These are phyloP conservation scores for Capsella bursapastoris DNA, from an alignment of 345 rosid genomes.

Conservation along the genomic window DNA sequence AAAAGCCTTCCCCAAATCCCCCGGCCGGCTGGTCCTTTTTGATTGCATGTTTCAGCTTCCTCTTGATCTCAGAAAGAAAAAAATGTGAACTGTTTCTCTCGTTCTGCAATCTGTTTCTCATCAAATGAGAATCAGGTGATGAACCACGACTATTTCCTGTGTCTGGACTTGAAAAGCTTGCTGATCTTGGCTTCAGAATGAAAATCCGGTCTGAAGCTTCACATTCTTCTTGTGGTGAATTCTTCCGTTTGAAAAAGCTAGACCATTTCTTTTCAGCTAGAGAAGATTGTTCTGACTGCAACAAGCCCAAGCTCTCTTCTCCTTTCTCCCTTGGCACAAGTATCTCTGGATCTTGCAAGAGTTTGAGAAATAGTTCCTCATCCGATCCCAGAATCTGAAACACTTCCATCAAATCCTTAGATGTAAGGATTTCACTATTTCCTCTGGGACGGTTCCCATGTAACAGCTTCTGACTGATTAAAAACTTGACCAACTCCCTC, in stretches of 20 bases:
- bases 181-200: conserved; percentile 77
- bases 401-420: conserved; percentile 80
- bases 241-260: conserved; percentile 70
- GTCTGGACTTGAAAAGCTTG: conserved; percentile 49
- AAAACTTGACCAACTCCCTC: conserved; percentile 69
- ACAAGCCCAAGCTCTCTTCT: conserved; percentile 14
- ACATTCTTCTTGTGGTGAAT: conserved; percentile 53
- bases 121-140: conserved; percentile 47
- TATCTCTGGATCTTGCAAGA: conserved; percentile 76
- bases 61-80: conserved; percentile 77
- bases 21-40: conserved; percentile 65
- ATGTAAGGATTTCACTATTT: conserved; percentile 54
- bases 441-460: conserved; percentile 58
- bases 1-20: conserved; percentile 52
- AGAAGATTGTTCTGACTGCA: conserved; percentile 49
- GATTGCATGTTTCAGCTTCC: conserved; percentile 81
- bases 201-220: conserved; percentile 71
- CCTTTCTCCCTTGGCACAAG: conserved; percentile 54
- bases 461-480: conserved; percentile 66
- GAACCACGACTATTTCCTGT: conserved; percentile 47
- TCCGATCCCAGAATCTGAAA: conserved; percentile 78
- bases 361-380: conserved; percentile 78
- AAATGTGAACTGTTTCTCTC: conserved; percentile 65
- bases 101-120: conserved; percentile 49
- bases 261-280: conserved; percentile 52